Percentiles rank a stretch among this genome's conserved stretches.
Evolutionary conservation across 495 filamentous ascomycete species (phyloP).

Genomic region (Tuber calosporum): DNA sequence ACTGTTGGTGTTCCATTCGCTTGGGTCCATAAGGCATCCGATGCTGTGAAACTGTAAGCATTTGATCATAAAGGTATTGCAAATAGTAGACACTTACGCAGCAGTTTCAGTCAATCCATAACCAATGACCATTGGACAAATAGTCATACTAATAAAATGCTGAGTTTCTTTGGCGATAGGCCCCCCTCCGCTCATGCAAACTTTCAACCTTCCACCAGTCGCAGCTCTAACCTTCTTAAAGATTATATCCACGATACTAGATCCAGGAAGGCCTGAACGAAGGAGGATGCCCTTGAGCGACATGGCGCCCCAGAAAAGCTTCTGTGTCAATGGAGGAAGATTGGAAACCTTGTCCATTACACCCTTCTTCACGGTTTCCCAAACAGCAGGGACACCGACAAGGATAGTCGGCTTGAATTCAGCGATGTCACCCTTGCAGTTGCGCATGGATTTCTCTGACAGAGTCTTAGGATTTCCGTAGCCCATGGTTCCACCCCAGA

Average conservation of each 20-base stretch:
- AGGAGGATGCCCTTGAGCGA: conserved; percentile 75
- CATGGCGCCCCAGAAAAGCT: conserved; percentile 89
- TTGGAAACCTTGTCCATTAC: conserved; percentile 79
- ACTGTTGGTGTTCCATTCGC: conserved; percentile 76
- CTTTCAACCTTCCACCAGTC: conserved; percentile 70
- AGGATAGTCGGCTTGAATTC: conserved; percentile 88
- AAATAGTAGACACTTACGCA: conserved; percentile 46
- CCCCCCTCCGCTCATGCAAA: conserved; percentile 81
- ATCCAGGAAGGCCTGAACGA: conserved; percentile 65
- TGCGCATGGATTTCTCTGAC: conserved; percentile 79
- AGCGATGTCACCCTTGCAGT: conserved; percentile 91
- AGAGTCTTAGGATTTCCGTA: conserved; percentile 93
- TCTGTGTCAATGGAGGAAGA: conserved; percentile 62
- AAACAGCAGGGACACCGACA: conserved; percentile 92
- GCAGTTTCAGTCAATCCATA: conserved; percentile 89
- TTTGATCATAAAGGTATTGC: conserved; percentile 17
- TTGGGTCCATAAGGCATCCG: conserved; percentile 82
- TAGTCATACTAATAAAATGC: conserved; percentile 78
- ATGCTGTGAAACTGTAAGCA: conserved; percentile 46
- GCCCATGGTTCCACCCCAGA: conserved; percentile 95
- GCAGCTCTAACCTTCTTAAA: conserved; percentile 91
- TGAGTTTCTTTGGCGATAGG: conserved; percentile 82
- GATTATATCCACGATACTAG: conserved; percentile 65
- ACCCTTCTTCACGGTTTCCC: conserved; percentile 97
- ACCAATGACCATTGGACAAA: conserved; percentile 82